Evolutionary conservation across 768 basidiomycete species (phyloP), one percentile per base, ranked within the genome.

Genomic region (Russula sp.): DNA sequence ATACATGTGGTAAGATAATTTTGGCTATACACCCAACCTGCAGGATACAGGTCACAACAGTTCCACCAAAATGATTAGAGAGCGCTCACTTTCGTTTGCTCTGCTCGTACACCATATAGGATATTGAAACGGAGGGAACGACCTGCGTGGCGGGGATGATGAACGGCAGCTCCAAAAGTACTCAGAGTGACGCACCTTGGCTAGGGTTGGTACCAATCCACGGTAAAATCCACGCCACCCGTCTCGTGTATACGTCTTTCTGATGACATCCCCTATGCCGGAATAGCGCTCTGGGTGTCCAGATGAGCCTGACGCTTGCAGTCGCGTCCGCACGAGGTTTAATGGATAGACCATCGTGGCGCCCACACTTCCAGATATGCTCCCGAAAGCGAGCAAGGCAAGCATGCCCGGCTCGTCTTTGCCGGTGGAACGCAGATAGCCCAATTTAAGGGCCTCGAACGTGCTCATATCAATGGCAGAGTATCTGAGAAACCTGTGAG

Each of bases 401-500:
- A 94, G 79, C 6, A 94, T 84, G 2, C 91, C 91, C 0, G 96
- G 93, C 72, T 99, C 95, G 32, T 94, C 88, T 69, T 87, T 84
- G 39, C 87, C 88, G 6, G 91, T 90, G 37, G 94, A 96, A 56
- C 85, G 83, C 44, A 89, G 77, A 73, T 98, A 98, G 2, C 89
- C 86, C 49, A 94, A 78, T 73, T 98, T 98, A 61, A 99, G 84
- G 2, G 93, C 92, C 76, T 98, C 96, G 63, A 97, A 98, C 3
- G 95, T 95, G 69, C 88, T 90, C 91, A 94, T 96, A 74, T 99
- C 96, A 66, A 98, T 99, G 5, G 96, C 96, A 14, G 91, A 88
- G 72, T 91, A 91, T 62, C 88, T 89, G 55, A 32, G 52, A 39
- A 54, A n/a, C 34, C 32, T 27, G 27, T 68, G 57, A 62, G 71